Evolutionary conservation across 1,284 basidiomycete species (phyloP).

Genomic region (Apiotrichum gamsii): DNA sequence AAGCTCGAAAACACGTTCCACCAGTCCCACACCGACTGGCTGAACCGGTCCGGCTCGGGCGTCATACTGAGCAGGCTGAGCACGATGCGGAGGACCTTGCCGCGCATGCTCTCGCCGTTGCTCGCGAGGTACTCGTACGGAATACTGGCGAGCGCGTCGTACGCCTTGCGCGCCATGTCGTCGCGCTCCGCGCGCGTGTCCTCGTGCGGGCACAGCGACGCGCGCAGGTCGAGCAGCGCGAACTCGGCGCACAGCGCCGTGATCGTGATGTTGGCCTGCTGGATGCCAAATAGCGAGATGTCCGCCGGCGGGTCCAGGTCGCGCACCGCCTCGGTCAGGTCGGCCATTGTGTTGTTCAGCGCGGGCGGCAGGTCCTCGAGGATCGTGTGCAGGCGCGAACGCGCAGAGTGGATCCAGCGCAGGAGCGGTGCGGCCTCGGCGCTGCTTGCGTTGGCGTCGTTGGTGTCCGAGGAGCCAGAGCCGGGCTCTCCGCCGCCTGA

Average conservation of each 20-base stretch:
- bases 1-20: slow-evolving; percentile 38
- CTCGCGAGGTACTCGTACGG: slow-evolving; percentile 29
- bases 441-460: too few relatives aligned
- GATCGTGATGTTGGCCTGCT: slow-evolving; percentile 29
- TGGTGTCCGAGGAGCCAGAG: too few relatives aligned
- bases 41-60: slow-evolving; percentile 20
- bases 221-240: slow-evolving; percentile 26
- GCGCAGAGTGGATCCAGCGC: slow-evolving; percentile 5
- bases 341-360: neutral
- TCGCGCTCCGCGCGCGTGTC: slow-evolving; percentile 23
- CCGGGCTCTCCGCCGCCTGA: too few relatives aligned
- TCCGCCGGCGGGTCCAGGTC: neutral
- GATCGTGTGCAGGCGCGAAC: slow-evolving; percentile 1
- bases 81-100: slow-evolving; percentile 32
- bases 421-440: too few relatives aligned
- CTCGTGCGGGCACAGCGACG: slow-evolving; percentile 19
- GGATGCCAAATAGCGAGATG: slow-evolving; percentile 20
- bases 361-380: slow-evolving; percentile 3
- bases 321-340: slow-evolving; percentile 1
- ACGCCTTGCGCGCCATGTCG: slow-evolving; percentile 23
- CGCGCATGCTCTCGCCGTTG: slow-evolving; percentile 36
- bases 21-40: slow-evolving; percentile 31
- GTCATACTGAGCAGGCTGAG: slow-evolving; percentile 24
- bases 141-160: slow-evolving; percentile 21
- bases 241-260: slow-evolving; percentile 28